Evolutionary conservation across 805 yeast genomes (phyloP).

Genomic region (Wickerhamiella spandovensis): DNA sequence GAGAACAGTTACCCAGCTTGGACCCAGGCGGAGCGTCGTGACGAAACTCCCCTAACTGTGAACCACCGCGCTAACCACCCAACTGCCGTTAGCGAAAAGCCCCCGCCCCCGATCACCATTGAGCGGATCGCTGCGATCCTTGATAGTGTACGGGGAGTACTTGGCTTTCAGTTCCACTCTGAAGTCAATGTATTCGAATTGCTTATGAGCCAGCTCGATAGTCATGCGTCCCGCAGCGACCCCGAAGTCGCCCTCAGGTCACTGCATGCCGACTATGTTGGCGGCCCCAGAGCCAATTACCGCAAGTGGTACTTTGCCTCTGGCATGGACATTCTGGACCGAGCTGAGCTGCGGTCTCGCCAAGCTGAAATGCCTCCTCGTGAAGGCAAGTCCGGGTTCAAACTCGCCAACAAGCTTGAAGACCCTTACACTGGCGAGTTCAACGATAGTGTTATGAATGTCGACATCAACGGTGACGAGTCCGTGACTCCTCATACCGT

Average conservation of each 20-base stretch:
- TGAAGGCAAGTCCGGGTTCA: not conserved
- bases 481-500: not conserved
- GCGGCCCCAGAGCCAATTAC: conserved; percentile 56
- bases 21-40: conserved; percentile 35
- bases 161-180: conserved; percentile 60
- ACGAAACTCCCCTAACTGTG: not conserved
- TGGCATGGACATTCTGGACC: conserved; percentile 47
- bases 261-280: conserved; percentile 62
- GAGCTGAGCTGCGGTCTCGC: conserved; percentile 23
- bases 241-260: conserved; percentile 42
- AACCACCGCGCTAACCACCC: not conserved
- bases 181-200: conserved; percentile 56
- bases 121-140: conserved; percentile 44
- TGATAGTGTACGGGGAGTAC: conserved; percentile 36
- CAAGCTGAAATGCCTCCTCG: not conserved
- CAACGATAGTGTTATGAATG: not conserved
- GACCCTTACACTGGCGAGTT: not conserved
- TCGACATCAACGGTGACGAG: not conserved
- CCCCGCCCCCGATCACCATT: conserved; percentile 15
- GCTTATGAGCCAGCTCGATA: conserved; percentile 46
- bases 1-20: conserved; percentile 80
- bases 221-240: conserved; percentile 53
- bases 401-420: not conserved
- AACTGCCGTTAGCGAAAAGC: not conserved
- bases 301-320: conserved; percentile 70